Base-by-base conservation (phyloP, 202 grass and related monocot species). In the Brachypodium distachyon region DNA sequence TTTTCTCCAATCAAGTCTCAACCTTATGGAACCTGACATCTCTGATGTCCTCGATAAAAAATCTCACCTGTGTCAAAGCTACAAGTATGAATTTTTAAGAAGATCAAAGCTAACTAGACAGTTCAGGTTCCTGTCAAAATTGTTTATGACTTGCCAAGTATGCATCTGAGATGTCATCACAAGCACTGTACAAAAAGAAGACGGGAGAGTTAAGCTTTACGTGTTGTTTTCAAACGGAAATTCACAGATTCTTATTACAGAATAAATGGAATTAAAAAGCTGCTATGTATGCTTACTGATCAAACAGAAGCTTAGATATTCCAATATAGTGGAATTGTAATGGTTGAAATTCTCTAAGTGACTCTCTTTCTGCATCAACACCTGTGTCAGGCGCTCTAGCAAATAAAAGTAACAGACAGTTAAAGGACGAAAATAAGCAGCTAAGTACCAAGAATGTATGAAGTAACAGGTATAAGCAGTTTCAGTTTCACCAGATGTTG, bases 21-120 rank as follows among this genome's bases (percentile, higher is more conserved):
- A 96, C 93, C 82, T 96, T 96, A 60, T 96, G 93, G 61, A 96
- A 92, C 75, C 89, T 96, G 36, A 96, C 93, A 88, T 96, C 87
- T 88, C 87, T 86, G 23, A 96, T 96, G 73, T 96, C 93, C 82
- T 96, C 89, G 72, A 96, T 88, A 40, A 96, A 81, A 72, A 25
- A n/a, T n/a, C n/a, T n/a, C n/a, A n/a, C n/a, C n/a, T n/a, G n/a
- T n/a, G n/a, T n/a, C n/a, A n/a, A n/a, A 53, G 33, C 17, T 53
- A 52, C 25, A 29, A 33, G 34, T 63, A 58, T 16, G 19, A 53
- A 8, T 50, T 56, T 73, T 50, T 6, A 47, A 51, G 17, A 62
- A 18, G 38, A 79, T 44, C 8, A 41, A 43, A 16, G n/a, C n/a
- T n/a, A n/a, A n/a, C n/a, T n/a, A n/a, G n/a, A n/a, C n/a, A n/a